Evolutionary conservation across 2,329 filamentous ascomycete species (phyloP), one percentile per base, ranked within the genome.

Genomic region (Aureobasidium melanogenum): DNA sequence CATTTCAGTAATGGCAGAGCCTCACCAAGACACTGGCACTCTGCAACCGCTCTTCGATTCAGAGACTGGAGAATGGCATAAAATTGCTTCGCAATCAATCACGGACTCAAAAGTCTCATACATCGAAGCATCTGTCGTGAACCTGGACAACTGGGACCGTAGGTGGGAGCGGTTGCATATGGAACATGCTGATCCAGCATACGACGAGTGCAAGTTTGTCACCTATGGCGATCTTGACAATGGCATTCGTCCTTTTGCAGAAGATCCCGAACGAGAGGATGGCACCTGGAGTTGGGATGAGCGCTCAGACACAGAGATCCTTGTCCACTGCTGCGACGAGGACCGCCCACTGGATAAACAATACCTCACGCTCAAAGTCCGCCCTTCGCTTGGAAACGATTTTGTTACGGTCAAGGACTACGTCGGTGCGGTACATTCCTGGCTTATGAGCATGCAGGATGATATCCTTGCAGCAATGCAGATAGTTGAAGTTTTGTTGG

Each of bases 381-480:
- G 22, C 22, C 48, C 48, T 26, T 52, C 32, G 32, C 32, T 19
- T 39, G 32, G 22, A 3, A 52, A 52, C 19, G 32, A 52, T 26
- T 52, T 52, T 10, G 48, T 52, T 1, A 52, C 48, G 14, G 32
- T 52, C 32, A 52, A 52, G 15, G 48, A 52, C 34, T 52, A 52
- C 48, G 48, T 52, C 9, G 32, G 48, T 22, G 48, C 48, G 5
- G 48, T 52, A 17, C 48, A 52, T 34, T 19, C 48, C 14, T 52
- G 48, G 48, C 48, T 52, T 12, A 52, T 52, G 48, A 52, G 48
- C 19, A 52, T 52, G 48, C 32, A 39, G 10, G 48, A 52, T 52
- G 48, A 52, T 28, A 52, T 52, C n/a, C 48, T 52, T 17, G 48
- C 48, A n/a, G 32, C 48, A 24, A 52, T 52, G 48, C 48, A 32